Base-by-base conservation (phyloP, 306 rosid species). In the Cucumis hystrix region DNA sequence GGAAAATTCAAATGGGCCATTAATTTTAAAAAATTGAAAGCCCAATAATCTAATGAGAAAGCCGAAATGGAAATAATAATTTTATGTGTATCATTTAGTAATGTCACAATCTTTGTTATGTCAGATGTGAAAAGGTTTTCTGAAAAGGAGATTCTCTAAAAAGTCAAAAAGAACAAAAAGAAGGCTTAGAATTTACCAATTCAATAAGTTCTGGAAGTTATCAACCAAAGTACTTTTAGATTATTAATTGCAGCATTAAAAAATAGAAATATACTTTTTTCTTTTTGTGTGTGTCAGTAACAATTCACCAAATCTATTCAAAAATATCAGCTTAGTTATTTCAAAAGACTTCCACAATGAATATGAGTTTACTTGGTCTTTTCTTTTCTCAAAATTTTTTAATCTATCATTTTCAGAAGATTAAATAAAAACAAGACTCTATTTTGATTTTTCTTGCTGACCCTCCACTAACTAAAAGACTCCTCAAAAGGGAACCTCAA, bases 41-140 rank as follows among this genome's bases (percentile, higher is more conserved):
- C 28, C 12, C 33, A 66, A 17, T 68, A 68, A 21, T 70, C 12
- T 69, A 69, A 69, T 45, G 7, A 69, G 21, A 35, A 35, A 23
- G 57, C 55, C 23, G 30, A 68, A 68, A 68, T n/a, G 0, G 21
- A 64, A 33, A 64, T n/a, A 35, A 35, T 37, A 1, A 0, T 21
- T 30, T 13, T 12, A 4, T 21, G 1, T 33, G 0, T 49, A 5
- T 8, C 1, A 71, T 47, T 7, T 6, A 52, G 47, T 73, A 51
- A 52, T 73, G 77, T 73, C 77, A 30, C 28, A 30, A 73, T 73
- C 77, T 3, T 0, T 71, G 40, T 73, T 28, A 15, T 52, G 28
- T 73, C 47, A 30, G 62, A 73, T 73, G 77, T 73, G 77, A 73
- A 73, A 73, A 52, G 77, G 77, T 73, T 52, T 49, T 73, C 2